Conservation (phyloP, 2,329 filamentous ascomycete genomes). For the Tolypocladium paradoxum region DNA sequence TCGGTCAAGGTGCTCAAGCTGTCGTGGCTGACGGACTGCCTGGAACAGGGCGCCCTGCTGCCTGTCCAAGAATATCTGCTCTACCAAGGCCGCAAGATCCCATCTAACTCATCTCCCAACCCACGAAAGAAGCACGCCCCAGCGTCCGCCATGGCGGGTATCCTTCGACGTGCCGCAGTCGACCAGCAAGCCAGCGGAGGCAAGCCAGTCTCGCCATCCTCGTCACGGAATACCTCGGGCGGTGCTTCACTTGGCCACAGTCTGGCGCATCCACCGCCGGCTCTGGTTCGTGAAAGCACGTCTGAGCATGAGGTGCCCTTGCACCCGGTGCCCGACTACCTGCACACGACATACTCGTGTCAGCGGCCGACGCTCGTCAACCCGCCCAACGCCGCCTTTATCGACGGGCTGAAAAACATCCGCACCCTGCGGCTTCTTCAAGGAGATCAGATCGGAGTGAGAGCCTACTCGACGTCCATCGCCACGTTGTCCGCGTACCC, state of each 20-base stretch:
- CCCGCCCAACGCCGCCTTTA: constrained; percentile 65
- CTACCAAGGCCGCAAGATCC: constrained; percentile 36
- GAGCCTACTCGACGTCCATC: constrained; percentile 82
- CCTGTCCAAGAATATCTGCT: constrained; percentile 41
- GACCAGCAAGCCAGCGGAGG: constrained; percentile 4
- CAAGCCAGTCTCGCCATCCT: neutral
- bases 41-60: constrained; percentile 31
- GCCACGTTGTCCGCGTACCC: constrained; percentile 78
- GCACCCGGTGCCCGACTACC: constrained; percentile 57
- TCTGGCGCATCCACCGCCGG: constrained; percentile 12
- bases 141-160: neutral
- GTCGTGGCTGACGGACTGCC: constrained; percentile 45
- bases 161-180: constrained; percentile 11
- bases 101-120: neutral
- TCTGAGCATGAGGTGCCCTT: constrained; percentile 61
- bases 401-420: constrained; percentile 64
- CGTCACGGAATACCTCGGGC: neutral
- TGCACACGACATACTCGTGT: constrained; percentile 60
- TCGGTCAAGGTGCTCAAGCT: constrained; percentile 45
- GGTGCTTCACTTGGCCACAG: neutral
- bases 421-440: constrained; percentile 58
- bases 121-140: neutral
- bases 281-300: constrained; percentile 58
- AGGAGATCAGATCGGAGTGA: constrained; percentile 66
- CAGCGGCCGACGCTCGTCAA: constrained; percentile 62